Evolutionary conservation across 768 basidiomycete genomes (phyloP).

Genomic region (Suillus alpinus): DNA sequence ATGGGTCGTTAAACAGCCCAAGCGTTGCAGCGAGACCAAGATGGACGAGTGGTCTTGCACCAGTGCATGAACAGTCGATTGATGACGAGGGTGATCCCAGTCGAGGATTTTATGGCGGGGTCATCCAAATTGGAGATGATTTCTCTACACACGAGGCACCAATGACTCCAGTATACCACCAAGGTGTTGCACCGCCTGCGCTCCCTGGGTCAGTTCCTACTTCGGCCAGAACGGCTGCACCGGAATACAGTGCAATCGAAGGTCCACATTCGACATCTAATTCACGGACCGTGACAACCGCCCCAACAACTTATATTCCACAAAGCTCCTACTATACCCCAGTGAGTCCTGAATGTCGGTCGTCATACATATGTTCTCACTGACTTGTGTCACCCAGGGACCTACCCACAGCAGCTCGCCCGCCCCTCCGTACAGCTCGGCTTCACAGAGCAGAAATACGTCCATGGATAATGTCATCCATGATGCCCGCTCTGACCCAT

Average conservation of each 20-base stretch:
- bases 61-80: slow-evolving; percentile 11
- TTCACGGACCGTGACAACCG: not conserved
- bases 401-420: not conserved
- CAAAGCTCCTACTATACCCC: not conserved
- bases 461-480: slow-evolving; percentile 25
- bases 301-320: not conserved
- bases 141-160: slow-evolving; percentile 14
- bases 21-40: not conserved
- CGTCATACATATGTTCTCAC: not conserved
- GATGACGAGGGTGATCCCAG: slow-evolving; percentile 3
- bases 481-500: slow-evolving; percentile 22
- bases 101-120: slow-evolving; percentile 1
- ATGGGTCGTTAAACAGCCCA: slow-evolving; percentile 11
- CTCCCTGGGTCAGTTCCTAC: not conserved
- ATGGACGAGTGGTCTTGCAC: slow-evolving; percentile 7
- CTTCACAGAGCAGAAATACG: slow-evolving; percentile 7
- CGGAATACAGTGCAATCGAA: slow-evolving; percentile 1
- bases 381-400: not conserved
- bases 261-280: not conserved
- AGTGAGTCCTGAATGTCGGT: not conserved
- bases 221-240: slow-evolving; percentile 2
- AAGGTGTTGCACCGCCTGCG: not conserved
- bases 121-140: slow-evolving; percentile 22
- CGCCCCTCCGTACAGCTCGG: slow-evolving; percentile 4
- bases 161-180: not conserved